Conservation (phyloP, 352 stramenopile species). For the Phytophthora idaei region DNA sequence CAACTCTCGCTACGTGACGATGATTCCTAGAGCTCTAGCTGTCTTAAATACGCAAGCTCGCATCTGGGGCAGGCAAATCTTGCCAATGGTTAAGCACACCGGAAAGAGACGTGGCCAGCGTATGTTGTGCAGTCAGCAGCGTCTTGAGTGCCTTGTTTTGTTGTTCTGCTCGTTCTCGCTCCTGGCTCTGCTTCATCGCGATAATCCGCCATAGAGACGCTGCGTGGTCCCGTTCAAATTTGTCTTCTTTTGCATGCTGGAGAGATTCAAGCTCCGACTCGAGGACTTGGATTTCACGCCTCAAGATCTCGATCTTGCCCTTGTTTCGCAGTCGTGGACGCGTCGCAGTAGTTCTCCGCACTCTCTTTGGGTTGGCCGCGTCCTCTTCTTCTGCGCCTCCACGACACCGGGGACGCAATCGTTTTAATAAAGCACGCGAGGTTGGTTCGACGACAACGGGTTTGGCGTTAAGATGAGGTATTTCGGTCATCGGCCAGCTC, state of each 20-base stretch:
- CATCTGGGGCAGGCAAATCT: slow-evolving; percentile 11
- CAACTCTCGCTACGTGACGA: neutral
- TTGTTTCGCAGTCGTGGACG: slow-evolving; percentile 30
- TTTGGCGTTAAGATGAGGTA: neutral
- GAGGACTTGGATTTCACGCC: slow-evolving; percentile 18
- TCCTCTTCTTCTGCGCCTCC: neutral
- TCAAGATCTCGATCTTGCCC: slow-evolving; percentile 30
- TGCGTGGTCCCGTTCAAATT: neutral
- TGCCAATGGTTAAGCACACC: slow-evolving; percentile 22
- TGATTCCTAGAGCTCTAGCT: no score
- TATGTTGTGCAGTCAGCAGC: slow-evolving; percentile 21
- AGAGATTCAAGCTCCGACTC: slow-evolving; percentile 17
- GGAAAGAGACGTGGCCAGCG: slow-evolving; percentile 19
- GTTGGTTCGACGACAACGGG: neutral
- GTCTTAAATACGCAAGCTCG: neutral
- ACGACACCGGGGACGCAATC: neutral
- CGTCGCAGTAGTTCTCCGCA: neutral
- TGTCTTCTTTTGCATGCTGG: slow-evolving; percentile 1
- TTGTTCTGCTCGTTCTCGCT: slow-evolving; percentile 22
- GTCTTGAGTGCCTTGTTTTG: slow-evolving; percentile 31
- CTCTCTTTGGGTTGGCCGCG: slow-evolving; percentile 10
- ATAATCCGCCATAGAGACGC: slow-evolving; percentile 23
- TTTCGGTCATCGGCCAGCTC: slow-evolving; percentile 1
- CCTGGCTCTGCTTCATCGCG: slow-evolving; percentile 24
- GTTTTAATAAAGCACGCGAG: slow-evolving; percentile 7